These are phyloP conservation scores for Diaporthe australafricana DNA, from an alignment of 2,329 filamentous ascomycete species.

Conservation along the genomic window DNA sequence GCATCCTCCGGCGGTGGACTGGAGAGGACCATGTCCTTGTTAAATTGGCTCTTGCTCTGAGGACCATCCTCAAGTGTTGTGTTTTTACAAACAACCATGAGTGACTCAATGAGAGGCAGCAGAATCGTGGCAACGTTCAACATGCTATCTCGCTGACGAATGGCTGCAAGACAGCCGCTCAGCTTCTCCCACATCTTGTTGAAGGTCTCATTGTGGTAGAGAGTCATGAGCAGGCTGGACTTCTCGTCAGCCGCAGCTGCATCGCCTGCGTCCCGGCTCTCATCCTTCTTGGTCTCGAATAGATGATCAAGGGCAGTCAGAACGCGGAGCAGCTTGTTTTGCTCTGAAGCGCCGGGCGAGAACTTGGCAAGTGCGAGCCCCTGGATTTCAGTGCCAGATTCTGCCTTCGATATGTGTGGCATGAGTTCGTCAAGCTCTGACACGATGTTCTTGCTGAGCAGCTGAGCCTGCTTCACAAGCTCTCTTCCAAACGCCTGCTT, in stretches of 20 bases:
- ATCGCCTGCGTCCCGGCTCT: slow-evolving; percentile 43
- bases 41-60: slow-evolving; percentile 55
- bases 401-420: slow-evolving; percentile 86
- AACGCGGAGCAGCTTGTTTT: slow-evolving; percentile 93
- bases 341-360: slow-evolving; percentile 93
- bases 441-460: slow-evolving; percentile 86
- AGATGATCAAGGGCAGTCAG: slow-evolving; percentile 95
- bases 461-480: slow-evolving; percentile 86
- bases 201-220: slow-evolving; percentile 94
- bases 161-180: slow-evolving; percentile 87
- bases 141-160: slow-evolving; percentile 93
- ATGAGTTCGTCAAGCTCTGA: slow-evolving; percentile 86
- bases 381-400: slow-evolving; percentile 93
- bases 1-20: slow-evolving; percentile 83
- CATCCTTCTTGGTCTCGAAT: slow-evolving; percentile 80
- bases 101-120: slow-evolving; percentile 90
- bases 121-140: slow-evolving; percentile 97
- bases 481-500: slow-evolving; percentile 94
- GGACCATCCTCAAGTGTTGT: slow-evolving; percentile 81
- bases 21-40: slow-evolving; percentile 77
- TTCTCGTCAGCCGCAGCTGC: slow-evolving; percentile 63
- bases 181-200: slow-evolving; percentile 92
- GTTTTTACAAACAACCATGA: slow-evolving; percentile 99
- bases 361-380: slow-evolving; percentile 95
- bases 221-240: slow-evolving; percentile 84